Conservation (phyloP, 2,329 filamentous ascomycete genomes). For the Ophiostoma sp. region DNA sequence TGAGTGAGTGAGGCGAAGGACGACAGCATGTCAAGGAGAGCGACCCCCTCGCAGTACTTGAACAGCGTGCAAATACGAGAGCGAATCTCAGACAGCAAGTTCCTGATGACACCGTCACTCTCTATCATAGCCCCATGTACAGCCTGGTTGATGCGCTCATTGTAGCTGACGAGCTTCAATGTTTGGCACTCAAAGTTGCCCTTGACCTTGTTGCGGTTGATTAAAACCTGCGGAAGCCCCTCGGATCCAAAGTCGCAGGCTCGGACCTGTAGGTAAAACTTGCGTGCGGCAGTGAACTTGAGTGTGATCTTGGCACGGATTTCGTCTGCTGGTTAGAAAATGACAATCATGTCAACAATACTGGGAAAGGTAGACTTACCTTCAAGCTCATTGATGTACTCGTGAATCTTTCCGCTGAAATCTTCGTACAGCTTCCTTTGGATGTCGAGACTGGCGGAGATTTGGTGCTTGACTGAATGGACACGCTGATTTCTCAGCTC, state of each 20-base stretch:
- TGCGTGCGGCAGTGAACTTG: slow-evolving; percentile 69
- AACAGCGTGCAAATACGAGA: slow-evolving; percentile 68
- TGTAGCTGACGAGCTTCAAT: slow-evolving; percentile 74
- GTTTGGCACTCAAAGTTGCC: slow-evolving; percentile 84
- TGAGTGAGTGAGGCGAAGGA: slow-evolving; percentile 72
- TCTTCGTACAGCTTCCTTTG: slow-evolving; percentile 78
- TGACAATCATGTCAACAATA: not conserved
- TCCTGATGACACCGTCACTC: slow-evolving; percentile 70
- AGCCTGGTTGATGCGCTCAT: slow-evolving; percentile 68
- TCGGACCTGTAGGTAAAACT: slow-evolving; percentile 70
- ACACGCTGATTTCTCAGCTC: slow-evolving; percentile 85
- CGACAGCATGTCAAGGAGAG: slow-evolving; percentile 78
- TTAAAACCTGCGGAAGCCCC: slow-evolving; percentile 45
- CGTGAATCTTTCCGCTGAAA: slow-evolving; percentile 62
- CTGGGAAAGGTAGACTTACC: slow-evolving; percentile 40
- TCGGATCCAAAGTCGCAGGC: slow-evolving; percentile 57
- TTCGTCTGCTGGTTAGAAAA: slow-evolving; percentile 18
- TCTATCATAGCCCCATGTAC: slow-evolving; percentile 78
- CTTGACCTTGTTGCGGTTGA: slow-evolving; percentile 70
- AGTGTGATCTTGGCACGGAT: slow-evolving; percentile 36
- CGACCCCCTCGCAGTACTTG: slow-evolving; percentile 78
- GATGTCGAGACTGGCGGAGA: slow-evolving; percentile 27
- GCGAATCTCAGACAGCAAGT: slow-evolving; percentile 67
- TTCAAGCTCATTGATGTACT: slow-evolving; percentile 54
- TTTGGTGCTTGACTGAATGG: slow-evolving; percentile 68